Percentiles rank a stretch among this genome's conserved stretches.
Evolutionary conservation across 2,329 filamentous ascomycete species (phyloP).

Genomic region (Periconia sp.): DNA sequence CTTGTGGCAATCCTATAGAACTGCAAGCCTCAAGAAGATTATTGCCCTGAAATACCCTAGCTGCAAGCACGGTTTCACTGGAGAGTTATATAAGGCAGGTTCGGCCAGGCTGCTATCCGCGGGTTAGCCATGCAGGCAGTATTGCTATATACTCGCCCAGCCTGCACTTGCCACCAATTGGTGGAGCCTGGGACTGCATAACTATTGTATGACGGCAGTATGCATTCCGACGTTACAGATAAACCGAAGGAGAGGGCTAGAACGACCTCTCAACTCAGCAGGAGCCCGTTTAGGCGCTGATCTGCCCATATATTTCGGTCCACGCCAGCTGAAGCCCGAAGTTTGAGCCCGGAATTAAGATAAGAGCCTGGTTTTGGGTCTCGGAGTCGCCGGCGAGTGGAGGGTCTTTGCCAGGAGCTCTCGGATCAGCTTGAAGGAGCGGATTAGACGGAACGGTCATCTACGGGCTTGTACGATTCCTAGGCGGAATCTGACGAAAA

Average conservation of each 20-base stretch:
- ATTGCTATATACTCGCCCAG: constrained; percentile 11
- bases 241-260: constrained; percentile 7
- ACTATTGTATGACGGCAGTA: constrained; percentile 17
- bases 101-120: constrained; percentile 11
- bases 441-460: constrained; percentile 4
- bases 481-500: constrained; percentile 12
- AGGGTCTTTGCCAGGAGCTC: constrained; percentile 2
- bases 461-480: constrained; percentile 6
- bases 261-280: constrained; percentile 8
- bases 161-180: constrained; percentile 7
- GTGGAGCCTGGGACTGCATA: constrained; percentile 12
- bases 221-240: constrained; percentile 14
- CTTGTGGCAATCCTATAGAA: constrained; percentile 4
- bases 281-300: constrained; percentile 11
- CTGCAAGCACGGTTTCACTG: constrained; percentile 9
- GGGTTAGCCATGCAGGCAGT: constrained; percentile 7
- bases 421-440: constrained; percentile 7
- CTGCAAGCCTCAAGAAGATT: constrained; percentile 6
- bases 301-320: constrained; percentile 13
- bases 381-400: constrained; percentile 13
- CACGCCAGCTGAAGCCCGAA: constrained; percentile 8
- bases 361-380: constrained; percentile 17
- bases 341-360: constrained; percentile 5
- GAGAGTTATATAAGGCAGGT: constrained; percentile 11
- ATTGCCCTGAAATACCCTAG: constrained; percentile 8